Conservation (phyloP, 306 rosid genomes). For the Elaeagnus macrophylla region DNA sequence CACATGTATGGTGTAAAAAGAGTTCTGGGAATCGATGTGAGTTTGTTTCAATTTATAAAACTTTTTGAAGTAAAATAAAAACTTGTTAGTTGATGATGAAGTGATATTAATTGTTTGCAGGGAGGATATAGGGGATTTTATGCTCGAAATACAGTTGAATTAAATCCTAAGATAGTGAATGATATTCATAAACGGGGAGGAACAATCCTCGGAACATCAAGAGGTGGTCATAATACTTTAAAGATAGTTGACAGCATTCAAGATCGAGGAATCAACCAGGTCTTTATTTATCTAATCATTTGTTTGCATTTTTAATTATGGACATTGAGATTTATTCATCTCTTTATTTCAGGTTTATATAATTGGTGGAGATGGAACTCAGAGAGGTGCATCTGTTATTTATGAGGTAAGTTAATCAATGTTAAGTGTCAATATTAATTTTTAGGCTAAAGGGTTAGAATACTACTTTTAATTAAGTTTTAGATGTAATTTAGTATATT, state of each 20-base stretch:
- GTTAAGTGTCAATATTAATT: no score
- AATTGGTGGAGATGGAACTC: constrained; percentile 99
- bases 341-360: constrained; percentile 69
- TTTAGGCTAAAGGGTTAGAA: no score
- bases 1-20: no score
- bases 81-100: no score
- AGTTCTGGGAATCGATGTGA: constrained; percentile 69
- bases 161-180: constrained; percentile 74
- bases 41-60: constrained; percentile 9
- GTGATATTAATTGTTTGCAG: constrained; percentile 39
- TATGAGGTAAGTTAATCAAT: no score
- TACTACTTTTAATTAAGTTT: no score
- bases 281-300: no score
- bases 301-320: no score
- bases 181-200: constrained; percentile 95
- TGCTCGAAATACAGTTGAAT: constrained; percentile 54
- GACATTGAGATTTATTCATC: constrained; percentile 4
- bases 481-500: no score
- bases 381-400: constrained; percentile 82
- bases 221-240: constrained; percentile 84
- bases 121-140: constrained; percentile 97
- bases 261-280: constrained; percentile 93
- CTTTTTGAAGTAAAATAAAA: no score
- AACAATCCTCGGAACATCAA: constrained; percentile 78
- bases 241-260: constrained; percentile 94